Conservation (phyloP, 257 asterid species). For the Nemophila menziesii region DNA sequence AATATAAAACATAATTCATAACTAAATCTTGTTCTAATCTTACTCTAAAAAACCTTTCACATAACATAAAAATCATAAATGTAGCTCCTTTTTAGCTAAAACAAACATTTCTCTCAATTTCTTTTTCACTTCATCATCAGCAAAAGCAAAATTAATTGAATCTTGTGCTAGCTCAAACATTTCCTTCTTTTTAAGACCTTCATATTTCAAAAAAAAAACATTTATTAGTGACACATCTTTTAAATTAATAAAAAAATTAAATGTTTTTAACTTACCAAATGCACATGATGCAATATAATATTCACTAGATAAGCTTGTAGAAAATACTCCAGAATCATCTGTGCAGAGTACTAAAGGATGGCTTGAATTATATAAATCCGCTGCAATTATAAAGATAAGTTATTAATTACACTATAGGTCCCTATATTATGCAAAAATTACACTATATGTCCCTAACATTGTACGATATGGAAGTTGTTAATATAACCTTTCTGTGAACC, state of each 20-base stretch:
- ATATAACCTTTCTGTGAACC: no score
- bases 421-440: no score
- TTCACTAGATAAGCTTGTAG: slow-evolving; percentile 62
- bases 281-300: slow-evolving; percentile 49
- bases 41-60: no score
- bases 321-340: slow-evolving; percentile 82
- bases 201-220: not conserved
- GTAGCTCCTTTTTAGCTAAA: slow-evolving; percentile 25
- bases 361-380: slow-evolving; percentile 52
- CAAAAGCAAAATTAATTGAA: slow-evolving; percentile 50
- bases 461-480: no score
- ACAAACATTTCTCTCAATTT: slow-evolving; percentile 47
- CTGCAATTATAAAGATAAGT: slow-evolving; percentile 32
- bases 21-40: no score
- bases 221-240: not conserved
- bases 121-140: slow-evolving; percentile 40
- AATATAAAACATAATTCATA: no score
- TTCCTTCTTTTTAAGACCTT: slow-evolving; percentile 59
- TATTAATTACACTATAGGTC: no score
- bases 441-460: no score
- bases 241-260: slow-evolving; percentile 3
- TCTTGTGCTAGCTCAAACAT: slow-evolving; percentile 51
- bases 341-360: slow-evolving; percentile 77
- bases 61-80: no score
- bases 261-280: slow-evolving; percentile 36